Base-by-base conservation (phyloP, 129 eudicot genomes). In the Pulicaria dysenterica region DNA sequence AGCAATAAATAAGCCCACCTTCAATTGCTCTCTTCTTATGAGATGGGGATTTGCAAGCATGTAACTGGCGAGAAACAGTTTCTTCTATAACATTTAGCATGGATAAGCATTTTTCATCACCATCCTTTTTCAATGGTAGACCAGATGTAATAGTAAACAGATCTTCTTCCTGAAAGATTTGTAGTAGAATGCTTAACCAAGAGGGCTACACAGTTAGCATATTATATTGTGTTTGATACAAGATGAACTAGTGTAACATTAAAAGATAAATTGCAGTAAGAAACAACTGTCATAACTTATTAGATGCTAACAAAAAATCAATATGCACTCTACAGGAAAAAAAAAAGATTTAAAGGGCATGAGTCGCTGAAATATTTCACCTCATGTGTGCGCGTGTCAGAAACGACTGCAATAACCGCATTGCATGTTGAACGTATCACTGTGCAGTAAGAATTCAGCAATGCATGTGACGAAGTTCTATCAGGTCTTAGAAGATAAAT, bases 341-440 rank as follows among this genome's bases (percentile, higher is more conserved):
- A 24, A 24, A 2, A 24, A 24, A n/a, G n/a, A n/a, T n/a, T 43
- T 40, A 65, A 61, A 78, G 73, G 34, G 17, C 7, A 38, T n/a
- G 56, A 68, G 54, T 70, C 19, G 74, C 64, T 79, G 67, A 53
- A 77, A 77, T 81, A 70, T 82, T 71, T 88, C 79, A 93, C 98
- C 88, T 94, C 98, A 83, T 94, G 92, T 69, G 97, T 90, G 56
- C 98, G 98, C 46, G 97, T 79, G 54, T 90, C 98, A 46, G 96
- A 80, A 68, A 90, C 98, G 55, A 85, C 86, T 61, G 93, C 80
- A 81, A 94, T 83, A 84, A 94, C 82, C 16, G 86, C 87, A 81
- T 81, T 84, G 93, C 98, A 94, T 37, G 96, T 88, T 24, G 96
- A 70, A 50, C 96, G 95, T 64, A 88, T 69, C 42, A 88, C 80